Evolutionary conservation across 2,329 filamentous ascomycete species (phyloP).

Genomic region (Fusarium sp.): DNA sequence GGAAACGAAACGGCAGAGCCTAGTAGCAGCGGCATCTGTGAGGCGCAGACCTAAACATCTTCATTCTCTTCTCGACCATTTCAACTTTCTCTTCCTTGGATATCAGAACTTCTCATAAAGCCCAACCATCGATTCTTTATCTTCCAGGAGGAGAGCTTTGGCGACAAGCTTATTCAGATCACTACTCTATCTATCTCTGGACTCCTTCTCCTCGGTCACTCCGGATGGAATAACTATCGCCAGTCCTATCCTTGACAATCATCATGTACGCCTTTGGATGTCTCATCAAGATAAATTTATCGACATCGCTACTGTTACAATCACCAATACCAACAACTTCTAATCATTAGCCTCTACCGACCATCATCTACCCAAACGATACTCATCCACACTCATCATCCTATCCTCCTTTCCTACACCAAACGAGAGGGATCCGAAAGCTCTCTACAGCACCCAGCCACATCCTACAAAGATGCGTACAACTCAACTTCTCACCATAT

Average conservation of each 20-base stretch:
- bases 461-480: conserved; percentile 46
- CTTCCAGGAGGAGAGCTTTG: neutral
- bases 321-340: conserved; percentile 11
- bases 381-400: conserved; percentile 2
- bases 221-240: conserved; percentile 1
- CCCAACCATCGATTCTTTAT: neutral
- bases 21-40: conserved; percentile 3
- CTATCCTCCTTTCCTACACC: neutral
- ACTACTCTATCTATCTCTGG: neutral
- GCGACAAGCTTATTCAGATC: neutral
- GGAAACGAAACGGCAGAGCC: neutral
- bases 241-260: conserved; percentile 27
- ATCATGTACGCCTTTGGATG: conserved; percentile 38
- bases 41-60: conserved; percentile 21
- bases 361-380: conserved; percentile 2
- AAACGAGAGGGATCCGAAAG: neutral
- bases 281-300: conserved; percentile 27
- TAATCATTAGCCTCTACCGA: conserved; percentile 1
- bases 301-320: conserved; percentile 13
- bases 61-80: neutral
- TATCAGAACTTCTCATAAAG: neutral
- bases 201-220: neutral
- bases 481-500: conserved; percentile 50
- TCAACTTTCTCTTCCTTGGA: conserved; percentile 14
- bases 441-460: neutral